phyloP scores from a whole-genome alignment of 331 rosid species.

The Quercus lobata region DNA sequence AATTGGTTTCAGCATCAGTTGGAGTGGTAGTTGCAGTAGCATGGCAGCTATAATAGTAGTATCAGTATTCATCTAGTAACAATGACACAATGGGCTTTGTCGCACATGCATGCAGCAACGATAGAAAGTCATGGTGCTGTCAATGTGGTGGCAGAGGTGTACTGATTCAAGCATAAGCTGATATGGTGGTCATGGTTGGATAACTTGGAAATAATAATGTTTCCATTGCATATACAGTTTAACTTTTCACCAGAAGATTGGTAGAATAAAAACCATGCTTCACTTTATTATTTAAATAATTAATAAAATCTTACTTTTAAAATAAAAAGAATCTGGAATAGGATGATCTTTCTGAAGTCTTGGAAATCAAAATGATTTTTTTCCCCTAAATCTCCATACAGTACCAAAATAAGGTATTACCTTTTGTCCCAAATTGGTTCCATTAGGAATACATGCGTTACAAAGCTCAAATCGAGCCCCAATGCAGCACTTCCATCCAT shows the following conservation, averaged over 20 bases:
- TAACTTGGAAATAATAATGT: background rate
- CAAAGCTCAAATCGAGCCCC: constrained; percentile 98
- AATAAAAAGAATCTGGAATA: background rate
- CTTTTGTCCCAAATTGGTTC: constrained; percentile 99
- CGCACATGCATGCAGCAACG: background rate
- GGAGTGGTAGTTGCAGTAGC: background rate
- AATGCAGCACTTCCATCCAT: constrained; percentile 99
- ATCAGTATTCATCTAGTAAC: background rate
- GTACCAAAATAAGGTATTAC: constrained; percentile 35
- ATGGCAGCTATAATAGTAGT: background rate
- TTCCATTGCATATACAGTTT: background rate
- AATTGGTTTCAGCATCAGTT: background rate
- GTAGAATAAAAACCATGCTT: background rate
- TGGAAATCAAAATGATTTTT: background rate
- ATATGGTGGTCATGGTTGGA: background rate
- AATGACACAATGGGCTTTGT: background rate
- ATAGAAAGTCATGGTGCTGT: background rate
- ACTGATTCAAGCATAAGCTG: constrained; percentile 1
- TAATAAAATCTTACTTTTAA: background rate
- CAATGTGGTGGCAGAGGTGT: background rate
- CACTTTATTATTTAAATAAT: background rate
- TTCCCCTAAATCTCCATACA: background rate
- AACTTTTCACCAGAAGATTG: background rate
- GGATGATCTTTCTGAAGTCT: background rate
- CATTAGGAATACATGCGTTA: constrained; percentile 83